Evolutionary conservation across 495 filamentous ascomycete species (phyloP).

Genomic region (Xylaria grammica): DNA sequence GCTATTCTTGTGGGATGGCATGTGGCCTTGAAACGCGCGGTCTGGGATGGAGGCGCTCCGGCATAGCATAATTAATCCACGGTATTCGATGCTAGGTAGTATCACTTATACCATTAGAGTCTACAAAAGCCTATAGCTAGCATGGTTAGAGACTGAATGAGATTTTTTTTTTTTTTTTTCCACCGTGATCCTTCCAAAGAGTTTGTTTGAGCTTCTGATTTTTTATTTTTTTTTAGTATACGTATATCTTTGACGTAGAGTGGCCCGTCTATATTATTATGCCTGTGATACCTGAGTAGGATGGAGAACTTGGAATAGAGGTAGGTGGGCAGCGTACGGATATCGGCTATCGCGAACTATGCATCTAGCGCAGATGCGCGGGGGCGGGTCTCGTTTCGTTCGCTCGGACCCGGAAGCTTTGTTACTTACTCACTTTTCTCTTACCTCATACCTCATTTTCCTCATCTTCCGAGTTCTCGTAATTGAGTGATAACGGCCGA

Average conservation of each 20-base stretch:
- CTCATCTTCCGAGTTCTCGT: too few relatives aligned
- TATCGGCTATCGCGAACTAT: not conserved
- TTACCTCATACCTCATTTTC: too few relatives aligned
- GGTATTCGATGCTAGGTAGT: too few relatives aligned
- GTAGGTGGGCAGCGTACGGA: not conserved
- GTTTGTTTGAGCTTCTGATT: not conserved
- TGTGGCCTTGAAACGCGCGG: constrained; percentile 47
- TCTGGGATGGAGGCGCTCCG: too few relatives aligned
- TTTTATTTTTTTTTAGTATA: not conserved
- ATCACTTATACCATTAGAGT: constrained; percentile 12
- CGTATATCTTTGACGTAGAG: too few relatives aligned
- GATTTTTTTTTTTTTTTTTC: too few relatives aligned
- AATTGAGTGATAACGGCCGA: too few relatives aligned
- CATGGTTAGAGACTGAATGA: not conserved
- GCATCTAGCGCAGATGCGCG: not conserved
- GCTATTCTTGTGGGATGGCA: constrained; percentile 53
- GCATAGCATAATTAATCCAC: too few relatives aligned
- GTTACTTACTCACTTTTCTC: too few relatives aligned
- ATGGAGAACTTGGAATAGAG: too few relatives aligned
- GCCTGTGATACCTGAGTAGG: too few relatives aligned
- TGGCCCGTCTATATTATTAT: too few relatives aligned
- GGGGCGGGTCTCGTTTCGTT: not conserved
- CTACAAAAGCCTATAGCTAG: not conserved
- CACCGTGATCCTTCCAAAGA: not conserved
- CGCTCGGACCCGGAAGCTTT: not conserved